Conservation (phyloP, 1,284 basidiomycete genomes). For the Fomitopsis betulina region DNA sequence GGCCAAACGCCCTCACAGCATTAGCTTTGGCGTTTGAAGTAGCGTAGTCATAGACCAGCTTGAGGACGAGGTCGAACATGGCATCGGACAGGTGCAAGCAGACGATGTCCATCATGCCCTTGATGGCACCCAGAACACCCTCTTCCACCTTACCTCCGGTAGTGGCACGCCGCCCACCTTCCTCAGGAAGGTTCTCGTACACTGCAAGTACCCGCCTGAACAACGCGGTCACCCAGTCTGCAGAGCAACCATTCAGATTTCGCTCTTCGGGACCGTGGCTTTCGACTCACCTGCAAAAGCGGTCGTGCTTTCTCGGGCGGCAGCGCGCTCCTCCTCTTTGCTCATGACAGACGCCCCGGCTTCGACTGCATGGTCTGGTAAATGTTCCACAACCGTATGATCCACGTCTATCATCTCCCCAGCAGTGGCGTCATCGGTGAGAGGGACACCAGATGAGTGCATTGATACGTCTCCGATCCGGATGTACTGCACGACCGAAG, state of each 20-base stretch:
- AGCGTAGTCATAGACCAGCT: constrained; percentile 83
- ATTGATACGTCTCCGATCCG: constrained; percentile 79
- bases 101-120: constrained; percentile 80
- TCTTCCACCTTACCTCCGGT: constrained; percentile 89
- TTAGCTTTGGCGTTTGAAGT: constrained; percentile 87
- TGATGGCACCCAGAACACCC: constrained; percentile 76
- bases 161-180: constrained; percentile 77
- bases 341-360: constrained; percentile 48
- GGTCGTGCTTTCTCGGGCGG: constrained; percentile 76
- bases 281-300: constrained; percentile 62
- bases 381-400: constrained; percentile 31
- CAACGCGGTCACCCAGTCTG: constrained; percentile 88
- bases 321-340: constrained; percentile 67
- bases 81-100: constrained; percentile 86
- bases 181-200: constrained; percentile 93
- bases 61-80: constrained; percentile 84
- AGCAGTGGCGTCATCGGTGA: constrained; percentile 47
- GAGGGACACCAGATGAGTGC: constrained; percentile 47
- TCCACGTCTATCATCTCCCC: constrained; percentile 55
- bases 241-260: neutral
- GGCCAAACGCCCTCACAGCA: constrained; percentile 86
- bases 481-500: constrained; percentile 74
- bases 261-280: neutral
- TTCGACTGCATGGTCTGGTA: constrained; percentile 54
- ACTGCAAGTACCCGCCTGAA: constrained; percentile 84